A percentile compares a stretch with the other conserved stretches of the same genome.
Conservation (phyloP, 129 eudicot genomes). For the Dittrichia graveolens region DNA sequence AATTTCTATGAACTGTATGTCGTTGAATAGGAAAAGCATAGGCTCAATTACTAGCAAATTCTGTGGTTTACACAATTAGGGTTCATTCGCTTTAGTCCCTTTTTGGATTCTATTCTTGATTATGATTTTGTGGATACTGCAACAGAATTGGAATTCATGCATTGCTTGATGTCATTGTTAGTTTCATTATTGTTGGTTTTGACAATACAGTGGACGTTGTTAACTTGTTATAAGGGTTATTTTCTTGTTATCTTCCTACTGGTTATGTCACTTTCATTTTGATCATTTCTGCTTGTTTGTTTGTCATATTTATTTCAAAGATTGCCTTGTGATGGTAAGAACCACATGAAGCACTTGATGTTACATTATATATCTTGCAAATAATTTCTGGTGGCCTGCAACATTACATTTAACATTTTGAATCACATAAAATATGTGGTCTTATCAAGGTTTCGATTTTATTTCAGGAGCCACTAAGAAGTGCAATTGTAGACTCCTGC, state of each 20-base stretch:
- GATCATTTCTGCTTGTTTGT: neutral
- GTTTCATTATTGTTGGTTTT: neutral
- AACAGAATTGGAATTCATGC: too few relatives aligned
- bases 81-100: neutral
- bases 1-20: too few relatives aligned
- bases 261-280: neutral
- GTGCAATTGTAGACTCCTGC: conserved; percentile 82
- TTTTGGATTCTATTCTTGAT: neutral
- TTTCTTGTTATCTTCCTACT: neutral
- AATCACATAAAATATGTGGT: neutral
- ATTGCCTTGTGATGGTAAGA: neutral
- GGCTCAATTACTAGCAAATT: too few relatives aligned
- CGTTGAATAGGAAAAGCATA: too few relatives aligned
- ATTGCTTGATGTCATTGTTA: neutral
- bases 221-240: neutral
- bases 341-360: neutral
- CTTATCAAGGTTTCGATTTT: conserved; percentile 5
- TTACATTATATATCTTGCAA: neutral
- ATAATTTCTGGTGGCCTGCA: neutral
- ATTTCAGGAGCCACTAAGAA: conserved; percentile 67
- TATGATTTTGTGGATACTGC: neutral
- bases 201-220: neutral
- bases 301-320: neutral
- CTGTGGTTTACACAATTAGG: too few relatives aligned
- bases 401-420: neutral